Base-by-base conservation (phyloP, 495 filamentous ascomycete genomes). In the Schizothecium vesticola region DNA sequence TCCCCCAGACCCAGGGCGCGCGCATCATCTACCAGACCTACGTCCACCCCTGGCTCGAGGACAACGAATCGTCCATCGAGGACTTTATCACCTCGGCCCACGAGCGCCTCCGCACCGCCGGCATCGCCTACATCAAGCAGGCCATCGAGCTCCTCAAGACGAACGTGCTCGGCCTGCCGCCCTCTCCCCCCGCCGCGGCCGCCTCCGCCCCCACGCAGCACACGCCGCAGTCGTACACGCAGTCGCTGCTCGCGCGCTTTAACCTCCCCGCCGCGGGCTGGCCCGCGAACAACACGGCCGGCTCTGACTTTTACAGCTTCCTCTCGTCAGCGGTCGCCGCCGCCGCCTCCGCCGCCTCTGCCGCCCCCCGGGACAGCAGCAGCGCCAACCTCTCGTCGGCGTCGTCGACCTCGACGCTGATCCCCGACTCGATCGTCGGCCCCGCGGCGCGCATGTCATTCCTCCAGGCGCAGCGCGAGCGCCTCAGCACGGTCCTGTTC, bases 1-100 rank as follows among this genome's bases (percentile, higher is more conserved):
- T 97, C n/a, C 95, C 95, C 1, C 94, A 97, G 78, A 93, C 91
- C 56, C 94, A 97, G 75, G 95, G 95, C 73, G 93, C 94, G 63
- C 89, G 89, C 31, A 79, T 89, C 64, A 82, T 98, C 71, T 99
- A 98, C 81, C 85, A 91, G 73, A 82, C 85, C 36, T 89, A 97
- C 77, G 84, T 99, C 68, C 87, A 96, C 75, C 95, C 96, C 3
- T 96, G 93, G 81, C 88, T 99, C 61, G 81, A 86, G 63, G 86
- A 93, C 36, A 94, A 99, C 76, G 95, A 99, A 77, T 79, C 82
- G 21, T 87, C 93, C 67, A 98, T 99, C 79, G 95, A 99, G 69
- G 88, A 90, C 43, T 88, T 97, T 71, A 97, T 98, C 77, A 88
- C 88, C 67, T 85, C 86, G 63, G 84, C 87, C 29, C 93, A 97